These are phyloP conservation scores for Cicer arietinum DNA, from an alignment of 306 rosid genomes.

Conservation along the genomic window DNA sequence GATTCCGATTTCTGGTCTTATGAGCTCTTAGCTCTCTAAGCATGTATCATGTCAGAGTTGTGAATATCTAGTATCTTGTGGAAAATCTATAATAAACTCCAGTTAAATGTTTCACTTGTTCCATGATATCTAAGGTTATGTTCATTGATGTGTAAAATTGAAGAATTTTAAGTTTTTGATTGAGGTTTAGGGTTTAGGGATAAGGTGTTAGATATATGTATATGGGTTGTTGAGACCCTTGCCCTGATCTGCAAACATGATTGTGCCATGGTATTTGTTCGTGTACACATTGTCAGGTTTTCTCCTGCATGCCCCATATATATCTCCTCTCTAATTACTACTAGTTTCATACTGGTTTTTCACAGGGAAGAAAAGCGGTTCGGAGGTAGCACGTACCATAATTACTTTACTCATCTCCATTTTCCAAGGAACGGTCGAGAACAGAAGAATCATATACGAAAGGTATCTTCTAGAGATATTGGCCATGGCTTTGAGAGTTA, in stretches of 20 bases:
- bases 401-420: constrained; percentile 7
- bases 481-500: constrained; percentile 54
- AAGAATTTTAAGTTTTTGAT: not conserved
- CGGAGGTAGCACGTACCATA: constrained; percentile 37
- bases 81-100: not conserved
- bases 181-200: not conserved
- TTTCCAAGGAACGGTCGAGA: constrained; percentile 40
- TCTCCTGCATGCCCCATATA: not conserved
- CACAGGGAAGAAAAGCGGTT: constrained; percentile 43
- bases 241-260: constrained; percentile 2
- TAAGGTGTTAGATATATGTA: constrained; percentile 4
- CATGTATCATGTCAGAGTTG: not conserved
- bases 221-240: constrained; percentile 14
- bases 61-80: not conserved
- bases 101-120: constrained; percentile 22
- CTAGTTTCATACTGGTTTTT: constrained; percentile 9
- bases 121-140: constrained; percentile 9
- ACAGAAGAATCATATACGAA: constrained; percentile 23
- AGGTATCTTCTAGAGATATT: constrained; percentile 46
- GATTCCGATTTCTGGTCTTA: constrained; percentile 11
- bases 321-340: not conserved
- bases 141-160: constrained; percentile 9
- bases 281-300: constrained; percentile 25
- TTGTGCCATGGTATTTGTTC: constrained; percentile 11
- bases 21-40: constrained; percentile 13